Evolutionary conservation across 129 eudicot genomes (phyloP), one percentile per base, ranked within the genome.

Genomic region (Tagetes erecta): DNA sequence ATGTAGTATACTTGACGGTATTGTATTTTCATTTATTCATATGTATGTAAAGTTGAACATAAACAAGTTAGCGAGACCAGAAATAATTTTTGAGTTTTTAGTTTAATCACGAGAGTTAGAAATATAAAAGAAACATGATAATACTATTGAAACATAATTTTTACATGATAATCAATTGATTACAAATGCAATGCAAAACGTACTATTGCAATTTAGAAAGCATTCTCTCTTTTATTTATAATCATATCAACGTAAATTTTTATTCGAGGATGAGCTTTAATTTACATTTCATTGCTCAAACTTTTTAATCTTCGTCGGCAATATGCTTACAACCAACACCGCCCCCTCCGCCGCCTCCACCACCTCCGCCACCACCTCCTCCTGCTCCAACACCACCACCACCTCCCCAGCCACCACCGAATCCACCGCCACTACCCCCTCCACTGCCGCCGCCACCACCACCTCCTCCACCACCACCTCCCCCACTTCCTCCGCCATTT

Each of bases 181-280:
- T 68, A 52, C 73, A 69, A 6, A 68, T 33, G 44, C 4, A 34
- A 49, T 34, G 3, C 8, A 13, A n/a, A n/a, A 20, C 27, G 27
- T 20, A 20, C 27, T 20, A 51, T 69, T 69, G 35, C 45, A 69
- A 53, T 53, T 14, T 4, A 9, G 10, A 27, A 53, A 20, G 33
- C 51, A 71, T 38, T 20, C 30, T 71, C 37, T 38, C 27, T 14
- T 71, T 71, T 71, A 71, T 71, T 71, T 39, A 52, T 71, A 53
- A 14, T 53, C 11, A 53, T 8, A 52, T 71, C 9, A 3, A 27
- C 3, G 0, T 20, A 20, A 20, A 20, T 52, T 30, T 3, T 35
- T 49, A 35, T 69, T 69, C 46, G 49, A 58, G 47, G 11, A 68
- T 65, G 52, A 2, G 8, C 3, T 42, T 42, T 30, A 44, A 6